Evolutionary conservation across 192 early-diverging fungal genomes (phyloP).

Genomic region (Podila verticillata): DNA sequence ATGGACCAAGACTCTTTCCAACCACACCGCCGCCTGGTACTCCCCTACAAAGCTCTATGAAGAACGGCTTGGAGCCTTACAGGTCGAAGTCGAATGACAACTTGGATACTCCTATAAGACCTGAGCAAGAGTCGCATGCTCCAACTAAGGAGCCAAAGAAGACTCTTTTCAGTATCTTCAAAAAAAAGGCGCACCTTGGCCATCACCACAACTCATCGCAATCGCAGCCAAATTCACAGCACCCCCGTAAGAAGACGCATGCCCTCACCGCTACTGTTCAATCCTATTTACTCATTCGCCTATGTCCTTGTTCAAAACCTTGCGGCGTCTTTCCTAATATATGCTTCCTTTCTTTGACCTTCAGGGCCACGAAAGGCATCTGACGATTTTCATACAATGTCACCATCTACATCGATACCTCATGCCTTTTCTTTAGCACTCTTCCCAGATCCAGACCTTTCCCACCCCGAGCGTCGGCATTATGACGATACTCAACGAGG

Average conservation of each 20-base stretch:
- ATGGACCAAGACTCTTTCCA: slow-evolving; percentile 2
- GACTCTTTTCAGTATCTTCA: slow-evolving; percentile 26
- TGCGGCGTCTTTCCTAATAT: neutral
- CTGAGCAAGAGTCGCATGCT: slow-evolving; percentile 13
- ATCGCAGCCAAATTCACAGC: neutral
- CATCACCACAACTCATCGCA: slow-evolving; percentile 15
- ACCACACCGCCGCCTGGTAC: slow-evolving; percentile 5
- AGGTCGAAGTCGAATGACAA: slow-evolving; percentile 38
- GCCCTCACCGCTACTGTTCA: neutral
- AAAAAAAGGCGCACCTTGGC: slow-evolving; percentile 13
- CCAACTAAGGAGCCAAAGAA: slow-evolving; percentile 41
- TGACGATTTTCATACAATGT: slow-evolving; percentile 5
- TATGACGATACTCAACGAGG: slow-evolving; percentile 21
- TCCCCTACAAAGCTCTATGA: slow-evolving; percentile 30
- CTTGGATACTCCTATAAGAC: slow-evolving; percentile 11
- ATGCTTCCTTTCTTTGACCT: neutral
- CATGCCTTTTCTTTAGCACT: slow-evolving; percentile 19
- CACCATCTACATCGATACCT: slow-evolving; percentile 6
- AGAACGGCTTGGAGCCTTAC: slow-evolving; percentile 19
- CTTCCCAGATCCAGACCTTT: slow-evolving; percentile 20
- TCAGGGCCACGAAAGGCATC: slow-evolving; percentile 38
- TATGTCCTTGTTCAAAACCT: too few relatives aligned
- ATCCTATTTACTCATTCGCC: too few relatives aligned
- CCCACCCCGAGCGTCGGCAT: slow-evolving; percentile 16
- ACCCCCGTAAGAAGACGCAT: slow-evolving; percentile 3